Evolutionary conservation across 148 eudicot genomes (phyloP), one percentile per base, ranked within the genome.

Genomic region (Rhododendron henanense): DNA sequence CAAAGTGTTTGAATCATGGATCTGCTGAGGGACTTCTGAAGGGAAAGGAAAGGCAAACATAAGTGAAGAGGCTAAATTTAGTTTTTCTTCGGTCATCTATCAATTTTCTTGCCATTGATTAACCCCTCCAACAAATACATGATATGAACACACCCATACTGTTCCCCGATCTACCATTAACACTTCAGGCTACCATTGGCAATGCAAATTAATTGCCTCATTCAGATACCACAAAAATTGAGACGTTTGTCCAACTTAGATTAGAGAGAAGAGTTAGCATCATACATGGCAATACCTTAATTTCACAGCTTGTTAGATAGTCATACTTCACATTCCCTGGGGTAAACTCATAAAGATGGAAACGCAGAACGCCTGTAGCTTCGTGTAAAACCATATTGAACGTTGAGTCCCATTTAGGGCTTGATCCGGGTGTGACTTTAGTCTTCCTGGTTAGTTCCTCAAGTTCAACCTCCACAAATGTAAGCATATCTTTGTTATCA

Each of bases 381-480:
- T 91, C 98, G 63, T 97, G 99, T 81, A 97, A 87, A 92, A 93
- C 89, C 94, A 95, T 94, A 91, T 97, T 97, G 85, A 93, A 95
- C 33, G 91, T 91, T 67, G 98, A 92, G 90, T 92, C 91, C 99
- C 99, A 97, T 79, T 48, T 90, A 79, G 99, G 99, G 90, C 83
- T 84, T 19, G 95, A 78, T 75, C 99, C 98, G 37, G 90, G 77
- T 89, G 85, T 91, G 33, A 91, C 92, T 74, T 85, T 88, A 55
- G 99, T 97, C 86, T 89, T 94, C 92, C 99, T 91, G 39, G 98
- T 95, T 61, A 97, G 88, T 44, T 94, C 98, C 88, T 89, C 99
- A 79, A 95, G 90, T 91, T 97, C 98, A 81, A 97, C 96, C 92
- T 97, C 99, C 25, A 97, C 94, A 92, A 97, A 97, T 83, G 98